A percentile compares a stretch with the other conserved stretches of the same genome.
Evolutionary conservation across 495 filamentous ascomycete genomes (phyloP).

Genomic region (Xylaria longipes): DNA sequence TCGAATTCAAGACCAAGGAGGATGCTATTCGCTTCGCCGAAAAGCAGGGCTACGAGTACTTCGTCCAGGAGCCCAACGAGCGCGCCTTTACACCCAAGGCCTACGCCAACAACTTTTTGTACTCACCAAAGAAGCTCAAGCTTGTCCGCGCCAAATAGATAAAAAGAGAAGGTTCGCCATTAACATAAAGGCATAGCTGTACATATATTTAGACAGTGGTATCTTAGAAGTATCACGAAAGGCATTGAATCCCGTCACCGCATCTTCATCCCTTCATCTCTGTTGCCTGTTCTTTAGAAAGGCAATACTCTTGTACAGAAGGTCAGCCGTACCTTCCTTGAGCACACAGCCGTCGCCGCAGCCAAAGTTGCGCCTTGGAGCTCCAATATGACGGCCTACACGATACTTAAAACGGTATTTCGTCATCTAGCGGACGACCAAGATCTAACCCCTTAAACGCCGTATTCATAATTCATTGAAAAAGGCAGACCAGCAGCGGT

Average conservation of each 20-base stretch:
- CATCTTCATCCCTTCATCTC: background rate
- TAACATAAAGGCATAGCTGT: slow-evolving; percentile 31
- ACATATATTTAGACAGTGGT: slow-evolving; percentile 41
- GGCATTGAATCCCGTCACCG: background rate
- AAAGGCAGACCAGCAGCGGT: background rate
- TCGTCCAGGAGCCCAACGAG: slow-evolving; percentile 95
- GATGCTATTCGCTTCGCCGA: slow-evolving; percentile 94
- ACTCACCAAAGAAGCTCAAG: slow-evolving; percentile 86
- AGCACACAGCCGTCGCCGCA: background rate
- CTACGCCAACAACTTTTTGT: slow-evolving; percentile 95
- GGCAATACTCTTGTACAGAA: background rate
- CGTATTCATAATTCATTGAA: slow-evolving; percentile 6
- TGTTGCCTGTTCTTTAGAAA: background rate
- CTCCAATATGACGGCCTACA: background rate
- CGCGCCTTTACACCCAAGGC: slow-evolving; percentile 86
- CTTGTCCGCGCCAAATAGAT: slow-evolving; percentile 86
- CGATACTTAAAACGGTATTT: background rate
- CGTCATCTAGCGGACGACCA: background rate
- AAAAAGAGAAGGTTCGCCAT: slow-evolving; percentile 6
- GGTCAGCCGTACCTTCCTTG: background rate
- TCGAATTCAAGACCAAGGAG: slow-evolving; percentile 93
- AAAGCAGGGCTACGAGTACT: slow-evolving; percentile 99
- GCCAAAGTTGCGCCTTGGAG: background rate
- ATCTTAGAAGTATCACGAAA: slow-evolving; percentile 26
- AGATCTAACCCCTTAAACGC: slow-evolving; percentile 2